Evolutionary conservation across 2,329 filamentous ascomycete species (phyloP).

Genomic region (Ascocoryne sarcoides): DNA sequence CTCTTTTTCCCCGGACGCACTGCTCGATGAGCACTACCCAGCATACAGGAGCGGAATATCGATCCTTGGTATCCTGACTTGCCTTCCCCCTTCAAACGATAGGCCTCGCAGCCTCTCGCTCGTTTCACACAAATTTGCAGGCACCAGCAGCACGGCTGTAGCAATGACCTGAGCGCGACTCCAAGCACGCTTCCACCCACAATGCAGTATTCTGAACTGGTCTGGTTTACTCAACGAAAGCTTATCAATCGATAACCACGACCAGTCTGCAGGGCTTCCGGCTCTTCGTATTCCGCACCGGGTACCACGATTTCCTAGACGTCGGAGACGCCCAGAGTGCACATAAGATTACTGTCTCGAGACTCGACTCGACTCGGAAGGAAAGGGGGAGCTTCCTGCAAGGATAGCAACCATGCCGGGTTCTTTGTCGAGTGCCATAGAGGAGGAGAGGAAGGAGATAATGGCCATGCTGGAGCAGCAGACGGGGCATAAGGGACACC

Average conservation of each 20-base stretch:
- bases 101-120: not conserved
- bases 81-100: not conserved
- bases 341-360: constrained; percentile 1
- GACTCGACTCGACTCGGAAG: too few species aligned
- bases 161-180: constrained; percentile 24
- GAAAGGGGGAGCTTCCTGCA: not conserved
- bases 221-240: constrained; percentile 23
- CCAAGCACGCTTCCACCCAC: constrained; percentile 19
- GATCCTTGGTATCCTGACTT: too few species aligned
- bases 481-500: constrained; percentile 2
- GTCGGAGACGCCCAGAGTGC: not conserved
- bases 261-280: constrained; percentile 8
- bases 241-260: constrained; percentile 27
- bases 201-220: constrained; percentile 27
- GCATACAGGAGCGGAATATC: too few species aligned
- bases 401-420: constrained; percentile 38
- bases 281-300: constrained; percentile 10
- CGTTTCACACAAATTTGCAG: constrained; percentile 13
- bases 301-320: not conserved
- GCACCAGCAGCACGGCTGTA: constrained; percentile 19
- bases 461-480: constrained; percentile 50
- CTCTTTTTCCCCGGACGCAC: too few species aligned
- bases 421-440: constrained; percentile 69
- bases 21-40: too few species aligned
- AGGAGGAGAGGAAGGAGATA: constrained; percentile 69